Evolutionary conservation across 2,329 filamentous ascomycete genomes (phyloP).

Genomic region (Escovopsis sp.): DNA sequence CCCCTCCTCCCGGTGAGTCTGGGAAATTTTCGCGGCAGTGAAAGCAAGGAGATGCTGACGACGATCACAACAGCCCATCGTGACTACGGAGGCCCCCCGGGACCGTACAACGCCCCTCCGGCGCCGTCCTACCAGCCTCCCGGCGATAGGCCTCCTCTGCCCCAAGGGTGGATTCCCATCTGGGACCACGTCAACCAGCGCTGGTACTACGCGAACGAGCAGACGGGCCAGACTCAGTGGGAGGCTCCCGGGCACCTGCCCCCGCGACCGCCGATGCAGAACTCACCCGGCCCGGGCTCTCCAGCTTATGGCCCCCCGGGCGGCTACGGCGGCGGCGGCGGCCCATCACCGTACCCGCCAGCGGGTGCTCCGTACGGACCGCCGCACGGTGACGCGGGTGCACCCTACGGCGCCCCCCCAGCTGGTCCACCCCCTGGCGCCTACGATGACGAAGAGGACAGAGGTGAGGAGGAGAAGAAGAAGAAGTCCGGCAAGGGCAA

Average conservation of each 20-base stretch:
- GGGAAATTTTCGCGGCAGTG: neutral
- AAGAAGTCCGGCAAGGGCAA: slow-evolving; percentile 34
- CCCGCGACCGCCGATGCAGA: slow-evolving; percentile 11
- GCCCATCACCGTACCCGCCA: slow-evolving; percentile 1
- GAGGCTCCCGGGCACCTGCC: slow-evolving; percentile 33
- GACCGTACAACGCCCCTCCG: slow-evolving; percentile 9
- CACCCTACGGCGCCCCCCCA: slow-evolving; percentile 7
- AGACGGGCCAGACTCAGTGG: slow-evolving; percentile 49
- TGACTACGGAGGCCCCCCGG: slow-evolving; percentile 3
- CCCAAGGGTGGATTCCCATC: slow-evolving; percentile 47
- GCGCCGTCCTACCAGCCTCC: slow-evolving; percentile 20
- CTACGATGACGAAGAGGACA: too few species aligned
- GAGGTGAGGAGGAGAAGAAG: slow-evolving; percentile 5
- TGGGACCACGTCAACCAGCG: slow-evolving; percentile 47
- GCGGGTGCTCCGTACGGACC: neutral
- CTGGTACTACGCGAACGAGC: slow-evolving; percentile 50
- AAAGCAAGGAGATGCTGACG: slow-evolving; percentile 9
- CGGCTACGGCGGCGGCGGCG: slow-evolving; percentile 6
- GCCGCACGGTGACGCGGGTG: slow-evolving; percentile 4
- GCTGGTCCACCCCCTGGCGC: slow-evolving; percentile 5
- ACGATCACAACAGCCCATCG: slow-evolving; percentile 7
- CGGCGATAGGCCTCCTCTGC: slow-evolving; percentile 32
- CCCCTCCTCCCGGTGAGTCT: slow-evolving; percentile 2
- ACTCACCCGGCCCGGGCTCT: slow-evolving; percentile 11
- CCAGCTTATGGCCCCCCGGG: slow-evolving; percentile 10